Evolutionary conservation across 306 rosid genomes (phyloP), one percentile per base, ranked within the genome.

Genomic region (Amphicarpaea edgeworthii): DNA sequence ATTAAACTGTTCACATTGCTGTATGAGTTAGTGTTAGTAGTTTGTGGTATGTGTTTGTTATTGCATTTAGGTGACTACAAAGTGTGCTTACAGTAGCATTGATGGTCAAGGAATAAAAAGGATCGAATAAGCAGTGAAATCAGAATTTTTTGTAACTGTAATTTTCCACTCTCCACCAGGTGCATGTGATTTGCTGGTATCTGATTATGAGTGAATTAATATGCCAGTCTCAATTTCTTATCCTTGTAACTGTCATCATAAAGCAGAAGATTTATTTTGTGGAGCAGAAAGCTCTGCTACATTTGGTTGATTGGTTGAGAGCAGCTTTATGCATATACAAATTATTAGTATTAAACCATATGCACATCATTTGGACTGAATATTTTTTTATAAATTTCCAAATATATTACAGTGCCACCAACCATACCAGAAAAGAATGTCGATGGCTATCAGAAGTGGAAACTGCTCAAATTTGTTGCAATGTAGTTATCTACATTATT

Each of bases 291-390:
- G 24, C 30, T 41, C 28, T 43, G 12, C 17, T 16, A 11, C 30
- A 17, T 47, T 75, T 62, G 61, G 41, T 62, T 75, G 63, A 70
- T n/a, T n/a, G n/a, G n/a, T n/a, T n/a, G n/a, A n/a, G 40, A 10
- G 59, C 59, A 19, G 37, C 24, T 53, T 53, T 14, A 76, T 3
- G 34, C 3, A 12, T 12, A 54, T 15, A 12, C 12, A 59, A 59
- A 59, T 28, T 59, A 10, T 32, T 26, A 15, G 60, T 77, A 42
- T 26, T 45, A 19, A 70, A 77, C 30, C 12, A n/a, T 7, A 11
- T 19, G 38, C 49, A 6, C 37, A 28, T 77, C 9, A 1, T 55
- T 55, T 68, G 34, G 54, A 24, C 30, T 47, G 55, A 3, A 46
- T 41, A 60, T 37, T 68, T 46, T n/a, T n/a, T n/a, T n/a, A n/a